phyloP scores from a whole-genome alignment of 768 basidiomycete species.

The Mycena capillaripes region DNA sequence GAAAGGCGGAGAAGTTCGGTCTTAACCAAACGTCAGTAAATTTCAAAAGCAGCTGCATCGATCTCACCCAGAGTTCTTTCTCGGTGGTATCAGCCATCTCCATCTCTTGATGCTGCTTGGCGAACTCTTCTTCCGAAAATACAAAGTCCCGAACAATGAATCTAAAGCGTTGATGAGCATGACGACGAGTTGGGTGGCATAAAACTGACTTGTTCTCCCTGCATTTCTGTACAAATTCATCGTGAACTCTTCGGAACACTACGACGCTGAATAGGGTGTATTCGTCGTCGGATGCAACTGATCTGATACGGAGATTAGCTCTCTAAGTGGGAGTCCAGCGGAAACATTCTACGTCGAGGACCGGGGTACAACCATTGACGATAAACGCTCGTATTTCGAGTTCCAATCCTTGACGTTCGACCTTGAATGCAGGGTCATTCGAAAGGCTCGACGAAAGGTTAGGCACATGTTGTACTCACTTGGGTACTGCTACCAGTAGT shows the following conservation, averaged over 20 bases:
- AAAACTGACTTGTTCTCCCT: conserved; percentile 89
- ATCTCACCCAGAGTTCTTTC: conserved; percentile 96
- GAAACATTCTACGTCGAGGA: conserved; percentile 77
- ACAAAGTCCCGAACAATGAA: conserved; percentile 96
- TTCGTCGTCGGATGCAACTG: conserved; percentile 89
- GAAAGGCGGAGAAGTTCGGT: conserved; percentile 92
- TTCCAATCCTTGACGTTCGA: conserved; percentile 89
- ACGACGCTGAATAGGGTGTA: conserved; percentile 89
- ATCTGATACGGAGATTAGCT: conserved; percentile 54
- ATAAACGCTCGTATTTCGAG: conserved; percentile 87
- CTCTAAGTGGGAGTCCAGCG: conserved; percentile 1
- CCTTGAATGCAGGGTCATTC: conserved; percentile 62
- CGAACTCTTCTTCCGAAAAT: conserved; percentile 86
- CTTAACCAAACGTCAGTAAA: conserved; percentile 53
- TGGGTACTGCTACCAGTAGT: conserved; percentile 92
- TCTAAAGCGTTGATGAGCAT: conserved; percentile 55
- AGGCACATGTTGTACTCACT: conserved; percentile 67
- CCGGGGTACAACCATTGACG: conserved; percentile 93
- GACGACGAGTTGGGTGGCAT: not conserved
- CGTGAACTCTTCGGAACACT: conserved; percentile 91
- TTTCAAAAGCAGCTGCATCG: not conserved
- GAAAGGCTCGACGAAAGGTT: conserved; percentile 14
- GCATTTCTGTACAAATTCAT: conserved; percentile 94
- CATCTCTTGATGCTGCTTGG: conserved; percentile 86
- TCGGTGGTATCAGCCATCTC: conserved; percentile 87